phyloP scores from a whole-genome alignment of 176 grass and related monocot genomes.

The Guadua angustifolia region DNA sequence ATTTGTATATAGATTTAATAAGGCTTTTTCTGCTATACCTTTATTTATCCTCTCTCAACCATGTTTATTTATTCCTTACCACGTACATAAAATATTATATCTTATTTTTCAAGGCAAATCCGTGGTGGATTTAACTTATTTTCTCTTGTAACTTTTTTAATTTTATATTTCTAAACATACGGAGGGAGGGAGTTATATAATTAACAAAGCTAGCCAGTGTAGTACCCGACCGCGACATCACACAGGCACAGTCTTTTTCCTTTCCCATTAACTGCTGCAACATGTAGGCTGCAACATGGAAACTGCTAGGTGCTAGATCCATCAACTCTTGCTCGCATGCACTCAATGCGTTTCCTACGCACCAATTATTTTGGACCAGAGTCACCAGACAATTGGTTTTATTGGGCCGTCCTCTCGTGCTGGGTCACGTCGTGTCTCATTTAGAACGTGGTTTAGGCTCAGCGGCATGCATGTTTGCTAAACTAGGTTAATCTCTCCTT shows the following conservation, averaged over 20 bases:
- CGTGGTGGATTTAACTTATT: too few relatives aligned
- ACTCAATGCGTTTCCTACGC: constrained; percentile 34
- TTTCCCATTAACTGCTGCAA: constrained; percentile 44
- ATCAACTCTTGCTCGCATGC: constrained; percentile 44
- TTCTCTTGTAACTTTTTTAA: too few relatives aligned
- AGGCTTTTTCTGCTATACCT: too few relatives aligned
- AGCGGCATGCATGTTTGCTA: constrained; percentile 6
- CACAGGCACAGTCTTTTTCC: constrained; percentile 46
- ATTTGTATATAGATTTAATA: too few relatives aligned
- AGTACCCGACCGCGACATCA: constrained; percentile 50
- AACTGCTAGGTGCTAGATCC: constrained; percentile 39
- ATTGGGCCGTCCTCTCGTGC: constrained; percentile 37
- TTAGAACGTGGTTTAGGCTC: neutral
- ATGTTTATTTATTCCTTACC: too few relatives aligned
- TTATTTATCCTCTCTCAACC: too few relatives aligned
- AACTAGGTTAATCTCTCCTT: constrained; percentile 47
- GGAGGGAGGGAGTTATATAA: too few relatives aligned
- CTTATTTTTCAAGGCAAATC: too few relatives aligned
- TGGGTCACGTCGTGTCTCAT: neutral
- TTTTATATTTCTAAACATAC: too few relatives aligned
- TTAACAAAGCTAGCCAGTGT: neutral
- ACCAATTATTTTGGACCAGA: constrained; percentile 42
- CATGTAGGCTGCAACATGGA: constrained; percentile 25
- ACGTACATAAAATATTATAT: too few relatives aligned
- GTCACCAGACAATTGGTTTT: constrained; percentile 43